Base-by-base conservation (phyloP, 345 rosid species). In the Pistacia atlantica region DNA sequence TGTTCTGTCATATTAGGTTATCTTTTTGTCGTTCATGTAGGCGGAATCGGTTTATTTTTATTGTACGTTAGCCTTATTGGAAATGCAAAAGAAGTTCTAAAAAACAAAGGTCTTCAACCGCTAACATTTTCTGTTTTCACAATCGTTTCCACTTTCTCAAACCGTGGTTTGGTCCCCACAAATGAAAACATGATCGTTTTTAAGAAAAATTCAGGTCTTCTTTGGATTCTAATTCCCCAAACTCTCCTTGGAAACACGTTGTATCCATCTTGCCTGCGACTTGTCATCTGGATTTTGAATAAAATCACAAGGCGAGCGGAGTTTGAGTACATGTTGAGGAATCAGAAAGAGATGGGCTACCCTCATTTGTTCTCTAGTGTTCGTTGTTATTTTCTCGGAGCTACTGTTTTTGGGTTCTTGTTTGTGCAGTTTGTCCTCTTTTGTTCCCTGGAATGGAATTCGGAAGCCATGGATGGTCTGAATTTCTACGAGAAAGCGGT, bases 171-270 rank as follows among this genome's bases (percentile, higher is more conserved):
- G 8, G 74, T 87, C 1, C 91, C 94, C 0, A 88, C 91, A 9
- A 88, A 90, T 6, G 91, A 90, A 63, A 88, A 87, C 86, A 85
- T 88, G 89, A 33, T 80, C 1, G 87, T 65, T 35, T 89, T 89
- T 72, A 66, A 33, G 31, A 75, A 76, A 69, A 79, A 88, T 66
- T 74, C 89, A 2, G 81, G 80, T 49, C 83, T 88, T 20, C 83
- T 82, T 33, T 60, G 83, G 1, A 45, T 86, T 25, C 80, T 88
- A 1, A 84, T 86, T 31, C 85, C 87, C 17, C 88, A 81, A 67
- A 56, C 70, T 31, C 85, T 88, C 5, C 13, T 84, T 0, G 89
- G 91, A 0, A 86, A 79, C 77, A 80, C 83, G 3, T 60, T 84
- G 3, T 82, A 45, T 62, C 77, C 77, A 10, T 48, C 81, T 2